Percentiles rank a stretch among this genome's conserved stretches.
These are phyloP conservation scores for Ophiostoma sp. DNA, from an alignment of 2,329 filamentous ascomycete species.

Conservation along the genomic window DNA sequence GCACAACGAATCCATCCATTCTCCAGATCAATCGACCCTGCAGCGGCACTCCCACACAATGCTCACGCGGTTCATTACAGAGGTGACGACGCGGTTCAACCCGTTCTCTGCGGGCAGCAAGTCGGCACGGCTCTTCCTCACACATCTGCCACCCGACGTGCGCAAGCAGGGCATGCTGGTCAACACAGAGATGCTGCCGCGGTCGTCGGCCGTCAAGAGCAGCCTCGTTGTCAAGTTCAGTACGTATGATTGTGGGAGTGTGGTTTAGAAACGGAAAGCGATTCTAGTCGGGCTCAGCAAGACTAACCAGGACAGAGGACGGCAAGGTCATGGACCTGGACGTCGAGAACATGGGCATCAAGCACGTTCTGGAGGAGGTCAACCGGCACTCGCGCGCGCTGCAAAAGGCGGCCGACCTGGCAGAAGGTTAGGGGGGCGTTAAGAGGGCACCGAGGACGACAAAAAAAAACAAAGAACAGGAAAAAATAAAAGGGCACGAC, in stretches of 20 bases:
- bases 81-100: constrained; percentile 83
- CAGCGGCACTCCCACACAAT: constrained; percentile 43
- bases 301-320: constrained; percentile 58
- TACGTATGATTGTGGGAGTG: constrained; percentile 34
- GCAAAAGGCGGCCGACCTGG: constrained; percentile 76
- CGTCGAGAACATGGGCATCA: constrained; percentile 74
- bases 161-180: constrained; percentile 69
- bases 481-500: not conserved
- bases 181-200: constrained; percentile 68
- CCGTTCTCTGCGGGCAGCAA: constrained; percentile 77
- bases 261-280: too few species aligned
- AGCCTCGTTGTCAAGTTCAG: constrained; percentile 79
- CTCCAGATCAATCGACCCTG: not conserved
- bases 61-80: constrained; percentile 82
- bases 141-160: constrained; percentile 74
- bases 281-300: too few species aligned
- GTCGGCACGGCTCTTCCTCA: constrained; percentile 82
- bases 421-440: constrained; percentile 36
- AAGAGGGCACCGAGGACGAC: not conserved
- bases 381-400: constrained; percentile 81
- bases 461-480: too few species aligned
- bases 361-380: constrained; percentile 80
- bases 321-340: constrained; percentile 85
- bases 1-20: not conserved
- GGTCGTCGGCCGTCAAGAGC: constrained; percentile 61